Evolutionary conservation across 1,284 basidiomycete genomes (phyloP).

Genomic region (Melanopsichium pennsylvanicum): DNA sequence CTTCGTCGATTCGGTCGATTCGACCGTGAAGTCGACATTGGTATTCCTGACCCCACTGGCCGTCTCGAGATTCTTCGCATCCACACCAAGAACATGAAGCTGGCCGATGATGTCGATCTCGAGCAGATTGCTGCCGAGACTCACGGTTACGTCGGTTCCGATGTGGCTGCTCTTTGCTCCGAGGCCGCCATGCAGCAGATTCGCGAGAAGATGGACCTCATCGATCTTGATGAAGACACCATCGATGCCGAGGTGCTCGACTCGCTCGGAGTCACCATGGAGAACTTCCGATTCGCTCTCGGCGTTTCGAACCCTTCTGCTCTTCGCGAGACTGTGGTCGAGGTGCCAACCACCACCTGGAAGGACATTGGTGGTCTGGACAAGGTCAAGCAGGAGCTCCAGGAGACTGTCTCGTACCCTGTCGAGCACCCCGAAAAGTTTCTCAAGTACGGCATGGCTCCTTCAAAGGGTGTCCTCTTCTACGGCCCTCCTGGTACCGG

Average conservation of each 20-base stretch:
- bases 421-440: conserved; percentile 99
- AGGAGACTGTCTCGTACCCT: conserved; percentile 99
- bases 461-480: conserved; percentile 97
- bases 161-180: conserved; percentile 93
- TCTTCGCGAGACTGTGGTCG: conserved; percentile 93
- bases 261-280: conserved; percentile 94
- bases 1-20: conserved; percentile 98
- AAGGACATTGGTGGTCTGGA: conserved; percentile 99
- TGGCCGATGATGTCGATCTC: conserved; percentile 95
- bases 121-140: conserved; percentile 98
- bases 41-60: conserved; percentile 97
- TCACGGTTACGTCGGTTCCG: conserved; percentile 98
- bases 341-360: conserved; percentile 96
- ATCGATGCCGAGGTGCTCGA: conserved; percentile 97
- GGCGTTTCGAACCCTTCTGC: conserved; percentile 95
- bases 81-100: conserved; percentile 99
- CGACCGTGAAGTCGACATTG: conserved; percentile 98
- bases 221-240: conserved; percentile 80
- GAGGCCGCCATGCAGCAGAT: conserved; percentile 99
- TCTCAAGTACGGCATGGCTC: conserved; percentile 99
- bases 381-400: conserved; percentile 98
- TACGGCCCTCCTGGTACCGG: conserved; percentile 96
- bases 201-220: conserved; percentile 96
- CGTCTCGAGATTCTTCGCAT: conserved; percentile 98
- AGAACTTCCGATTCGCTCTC: conserved; percentile 96